Evolutionary conservation across 345 rosid genomes (phyloP), one percentile per base, ranked within the genome.

Genomic region (Hibiscus syriacus): DNA sequence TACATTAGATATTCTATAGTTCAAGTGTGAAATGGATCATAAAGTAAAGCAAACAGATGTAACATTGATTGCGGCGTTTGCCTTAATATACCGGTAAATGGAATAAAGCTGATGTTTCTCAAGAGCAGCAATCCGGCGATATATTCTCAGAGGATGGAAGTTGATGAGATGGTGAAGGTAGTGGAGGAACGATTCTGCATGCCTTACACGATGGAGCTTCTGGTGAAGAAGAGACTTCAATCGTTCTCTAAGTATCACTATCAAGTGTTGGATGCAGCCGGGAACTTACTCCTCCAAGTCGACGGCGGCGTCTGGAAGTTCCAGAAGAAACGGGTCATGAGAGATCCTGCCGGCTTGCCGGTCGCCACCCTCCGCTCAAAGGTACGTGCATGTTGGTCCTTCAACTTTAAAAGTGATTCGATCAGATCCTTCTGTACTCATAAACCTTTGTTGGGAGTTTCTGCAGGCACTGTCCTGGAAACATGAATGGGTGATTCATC

Each of bases 301-400:
- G 91, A 87, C 63, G 93, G 91, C 14, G 80, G 81, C 6, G 74
- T 85, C 60, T 86, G 90, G 89, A 86, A 81, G 8, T 53, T 84
- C 23, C 72, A 70, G 2, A 84, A 73, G 73, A 90, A 81, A 73
- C 72, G 91, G 56, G 71, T 78, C 67, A 69, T 87, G 77, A 79
- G 83, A 5, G 90, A 87, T 72, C 88, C 96, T 8, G 76, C 89
- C 3, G 93, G 93, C 58, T 81, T 90, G 59, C 81, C 90, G n/a
- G 68, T 87, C 65, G 78, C 85, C 52, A 81, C 92, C 2, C 34
- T 89, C 78, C 78, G 83, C n/a, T 84, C 79, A 64, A 87, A 84
- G 92, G 96, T 87, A 17, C 2, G 25, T 2, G 16, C 2, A 12
- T 41, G n/a, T 45, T 6, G 17, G 50, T 45, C 50, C 50, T 45